These are phyloP conservation scores for Penicillium cosmopolitanum DNA, from an alignment of 495 filamentous ascomycete genomes.

Conservation along the genomic window DNA sequence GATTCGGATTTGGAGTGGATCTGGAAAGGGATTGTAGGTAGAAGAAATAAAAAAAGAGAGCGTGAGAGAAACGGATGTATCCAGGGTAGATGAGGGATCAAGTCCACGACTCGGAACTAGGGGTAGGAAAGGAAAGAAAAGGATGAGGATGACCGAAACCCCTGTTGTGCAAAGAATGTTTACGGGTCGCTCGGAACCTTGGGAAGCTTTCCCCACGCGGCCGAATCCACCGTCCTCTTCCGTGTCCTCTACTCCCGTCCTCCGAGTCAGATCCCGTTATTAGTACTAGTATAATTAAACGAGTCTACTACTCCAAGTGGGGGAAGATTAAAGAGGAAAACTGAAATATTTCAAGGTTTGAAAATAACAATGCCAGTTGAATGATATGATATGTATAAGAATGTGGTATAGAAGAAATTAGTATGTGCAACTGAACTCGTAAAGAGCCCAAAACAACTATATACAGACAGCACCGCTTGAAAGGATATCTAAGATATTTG, in stretches of 20 bases:
- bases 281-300: too few relatives aligned
- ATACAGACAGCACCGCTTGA: conserved; percentile 16
- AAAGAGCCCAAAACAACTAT: conserved; percentile 16
- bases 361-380: too few relatives aligned
- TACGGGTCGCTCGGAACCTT: conserved; percentile 29
- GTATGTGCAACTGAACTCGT: neutral
- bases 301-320: neutral
- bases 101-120: neutral
- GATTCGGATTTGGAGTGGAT: neutral
- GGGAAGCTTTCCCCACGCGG: conserved; percentile 32
- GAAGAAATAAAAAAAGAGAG: neutral
- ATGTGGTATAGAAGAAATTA: neutral
- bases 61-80: neutral
- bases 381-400: too few relatives aligned
- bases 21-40: neutral
- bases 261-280: neutral
- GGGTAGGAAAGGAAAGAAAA: neutral
- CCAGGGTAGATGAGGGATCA: neutral
- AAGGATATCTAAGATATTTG: neutral
- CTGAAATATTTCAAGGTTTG: neutral
- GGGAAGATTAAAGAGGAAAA: neutral
- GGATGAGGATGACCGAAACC: neutral
- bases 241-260: neutral
- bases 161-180: conserved; percentile 14
- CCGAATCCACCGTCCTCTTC: conserved; percentile 11